These are phyloP conservation scores for Kuraishia molischiana DNA, from an alignment of 805 yeast species.

Conservation along the genomic window DNA sequence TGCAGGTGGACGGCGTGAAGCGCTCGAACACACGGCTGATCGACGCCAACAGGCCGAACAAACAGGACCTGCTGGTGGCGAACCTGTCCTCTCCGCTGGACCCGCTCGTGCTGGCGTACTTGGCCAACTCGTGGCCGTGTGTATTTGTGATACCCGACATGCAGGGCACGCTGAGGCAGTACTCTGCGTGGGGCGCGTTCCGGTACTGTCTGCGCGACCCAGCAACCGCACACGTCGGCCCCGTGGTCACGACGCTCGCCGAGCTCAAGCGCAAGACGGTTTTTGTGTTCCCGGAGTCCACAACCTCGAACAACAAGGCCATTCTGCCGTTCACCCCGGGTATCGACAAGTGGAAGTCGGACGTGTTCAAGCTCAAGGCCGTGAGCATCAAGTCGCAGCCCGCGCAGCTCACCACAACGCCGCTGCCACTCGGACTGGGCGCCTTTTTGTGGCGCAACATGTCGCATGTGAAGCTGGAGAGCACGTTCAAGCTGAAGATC, in stretches of 20 bases:
- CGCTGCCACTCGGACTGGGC: conserved; percentile 13
- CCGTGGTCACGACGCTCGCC: not conserved
- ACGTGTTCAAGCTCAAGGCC: conserved; percentile 20
- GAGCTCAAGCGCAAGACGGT: conserved; percentile 26
- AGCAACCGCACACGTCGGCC: not conserved
- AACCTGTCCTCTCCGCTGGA: conserved; percentile 57
- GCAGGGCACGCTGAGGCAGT: conserved; percentile 21
- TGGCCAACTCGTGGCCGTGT: conserved; percentile 10
- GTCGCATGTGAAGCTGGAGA: conserved; percentile 2
- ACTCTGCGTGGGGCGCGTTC: conserved; percentile 16
- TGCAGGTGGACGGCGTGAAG: conserved; percentile 39
- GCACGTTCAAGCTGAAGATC: conserved; percentile 12
- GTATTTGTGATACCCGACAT: conserved; percentile 30
- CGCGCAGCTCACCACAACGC: conserved; percentile 22
- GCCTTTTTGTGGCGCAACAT: conserved; percentile 7
- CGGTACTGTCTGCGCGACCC: conserved; percentile 2
- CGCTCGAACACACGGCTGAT: conserved; percentile 26
- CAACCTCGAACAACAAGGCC: conserved; percentile 77
- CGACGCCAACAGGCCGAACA: conserved; percentile 21
- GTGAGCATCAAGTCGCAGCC: conserved; percentile 30
- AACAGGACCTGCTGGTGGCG: conserved; percentile 41
- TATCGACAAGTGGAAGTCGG: conserved; percentile 1
- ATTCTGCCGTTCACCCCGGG: conserved; percentile 43
- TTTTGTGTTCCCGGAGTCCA: conserved; percentile 68
- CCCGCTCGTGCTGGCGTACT: conserved; percentile 24